Percentiles rank a stretch among this genome's conserved stretches.
Conservation (phyloP, 345 rosid genomes). For the Lagerstroemia speciosa region DNA sequence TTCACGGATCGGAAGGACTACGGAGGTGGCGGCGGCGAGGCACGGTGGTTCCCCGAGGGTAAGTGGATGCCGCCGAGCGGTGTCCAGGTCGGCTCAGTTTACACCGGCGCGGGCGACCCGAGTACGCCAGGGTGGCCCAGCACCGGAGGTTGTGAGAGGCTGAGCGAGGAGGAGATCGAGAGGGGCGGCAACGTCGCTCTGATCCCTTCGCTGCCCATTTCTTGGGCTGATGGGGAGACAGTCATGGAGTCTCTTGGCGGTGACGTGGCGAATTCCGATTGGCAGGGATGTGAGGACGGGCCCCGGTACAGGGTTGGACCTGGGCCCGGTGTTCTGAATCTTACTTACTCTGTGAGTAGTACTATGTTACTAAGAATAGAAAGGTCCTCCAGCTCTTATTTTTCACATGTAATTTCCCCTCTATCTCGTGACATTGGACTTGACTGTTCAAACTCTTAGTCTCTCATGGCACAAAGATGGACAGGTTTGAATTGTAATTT, state of each 20-base stretch:
- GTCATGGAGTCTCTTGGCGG: slow-evolving; percentile 51
- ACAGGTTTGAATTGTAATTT: too few species aligned
- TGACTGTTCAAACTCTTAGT: too few species aligned
- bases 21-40: slow-evolving; percentile 37
- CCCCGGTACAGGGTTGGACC: slow-evolving; percentile 62
- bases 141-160: slow-evolving; percentile 57
- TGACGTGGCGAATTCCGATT: slow-evolving; percentile 35
- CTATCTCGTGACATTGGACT: too few species aligned
- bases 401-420: not conserved
- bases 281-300: slow-evolving; percentile 58
- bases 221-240: slow-evolving; percentile 56
- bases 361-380: not conserved
- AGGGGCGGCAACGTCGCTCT: slow-evolving; percentile 39
- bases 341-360: slow-evolving; percentile 48
- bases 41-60: slow-evolving; percentile 50
- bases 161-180: slow-evolving; percentile 47
- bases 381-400: not conserved
- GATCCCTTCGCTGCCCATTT: slow-evolving; percentile 74
- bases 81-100: slow-evolving; percentile 73
- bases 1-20: slow-evolving; percentile 66
- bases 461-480: too few species aligned
- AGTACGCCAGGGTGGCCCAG: slow-evolving; percentile 89
- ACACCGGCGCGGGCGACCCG: slow-evolving; percentile 56
- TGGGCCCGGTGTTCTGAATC: slow-evolving; percentile 60
- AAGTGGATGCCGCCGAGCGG: slow-evolving; percentile 85